Conservation (phyloP, 2,329 filamentous ascomycete species). For the Xylariaceae sp. region DNA sequence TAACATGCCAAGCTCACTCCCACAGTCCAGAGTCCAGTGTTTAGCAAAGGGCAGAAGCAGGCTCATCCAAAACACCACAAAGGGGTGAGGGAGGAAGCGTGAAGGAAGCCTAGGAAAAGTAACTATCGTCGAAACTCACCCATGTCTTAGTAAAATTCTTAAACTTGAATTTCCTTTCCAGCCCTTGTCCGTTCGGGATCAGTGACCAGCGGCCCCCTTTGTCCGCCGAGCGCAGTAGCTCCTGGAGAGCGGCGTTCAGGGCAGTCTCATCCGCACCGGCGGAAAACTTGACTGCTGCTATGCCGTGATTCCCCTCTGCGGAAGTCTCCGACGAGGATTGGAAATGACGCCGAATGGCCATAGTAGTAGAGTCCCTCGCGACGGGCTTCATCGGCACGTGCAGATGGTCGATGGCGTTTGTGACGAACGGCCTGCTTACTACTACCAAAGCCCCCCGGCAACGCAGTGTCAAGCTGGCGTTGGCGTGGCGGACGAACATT, state of each 20-base stretch:
- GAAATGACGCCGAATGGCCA: constrained; percentile 10
- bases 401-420: constrained; percentile 4
- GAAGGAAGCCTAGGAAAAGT: neutral
- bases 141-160: constrained; percentile 61
- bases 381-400: constrained; percentile 3
- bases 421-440: constrained; percentile 1
- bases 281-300: constrained; percentile 35
- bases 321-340: constrained; percentile 8
- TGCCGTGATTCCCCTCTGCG: constrained; percentile 1
- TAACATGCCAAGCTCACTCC: neutral
- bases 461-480: constrained; percentile 9
- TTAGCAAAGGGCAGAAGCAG: no score
- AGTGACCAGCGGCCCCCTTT: constrained; percentile 45
- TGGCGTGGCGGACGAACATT: constrained; percentile 12
- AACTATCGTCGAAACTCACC: constrained; percentile 38
- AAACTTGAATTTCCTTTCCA: constrained; percentile 58
- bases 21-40: no score
- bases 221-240: constrained; percentile 30
- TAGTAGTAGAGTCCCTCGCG: neutral
- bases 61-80: no score
- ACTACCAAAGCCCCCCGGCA: constrained; percentile 4
- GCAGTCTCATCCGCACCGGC: constrained; percentile 39
- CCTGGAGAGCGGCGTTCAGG: constrained; percentile 33
- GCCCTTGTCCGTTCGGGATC: constrained; percentile 44
- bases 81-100: no score